Evolutionary conservation across 1,284 basidiomycete genomes (phyloP).

Genomic region (Neolentinus lepideus): DNA sequence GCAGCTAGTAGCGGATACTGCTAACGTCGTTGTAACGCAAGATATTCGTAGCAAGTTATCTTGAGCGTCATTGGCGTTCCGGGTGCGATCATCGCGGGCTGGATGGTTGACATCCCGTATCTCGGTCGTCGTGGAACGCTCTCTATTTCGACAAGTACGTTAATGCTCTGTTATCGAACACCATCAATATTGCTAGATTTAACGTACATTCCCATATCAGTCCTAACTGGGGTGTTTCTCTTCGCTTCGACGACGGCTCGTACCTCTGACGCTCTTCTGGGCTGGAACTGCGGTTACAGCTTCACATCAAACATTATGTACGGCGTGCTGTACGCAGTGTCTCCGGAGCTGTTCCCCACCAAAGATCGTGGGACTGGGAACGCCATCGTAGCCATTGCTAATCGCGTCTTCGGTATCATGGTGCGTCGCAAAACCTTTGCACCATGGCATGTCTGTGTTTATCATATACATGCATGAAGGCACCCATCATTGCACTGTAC

Average conservation of each 20-base stretch:
- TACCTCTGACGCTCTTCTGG: slow-evolving; percentile 54
- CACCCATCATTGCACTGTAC: slow-evolving; percentile 62
- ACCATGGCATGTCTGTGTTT: not conserved
- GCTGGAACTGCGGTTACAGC: slow-evolving; percentile 68
- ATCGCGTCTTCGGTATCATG: slow-evolving; percentile 59
- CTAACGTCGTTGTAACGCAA: not conserved
- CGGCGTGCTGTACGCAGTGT: slow-evolving; percentile 61
- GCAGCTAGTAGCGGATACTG: not conserved
- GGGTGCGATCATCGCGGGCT: slow-evolving; percentile 56
- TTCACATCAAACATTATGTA: slow-evolving; percentile 69
- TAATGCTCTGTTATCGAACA: not conserved
- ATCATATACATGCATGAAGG: slow-evolving; percentile 24
- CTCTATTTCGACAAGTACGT: slow-evolving; percentile 45
- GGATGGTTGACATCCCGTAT: slow-evolving; percentile 49
- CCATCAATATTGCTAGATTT: not conserved
- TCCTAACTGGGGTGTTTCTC: slow-evolving; percentile 61
- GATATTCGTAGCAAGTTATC: slow-evolving; percentile 47
- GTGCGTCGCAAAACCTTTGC: slow-evolving; percentile 19
- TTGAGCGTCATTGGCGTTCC: slow-evolving; percentile 63
- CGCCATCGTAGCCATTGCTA: slow-evolving; percentile 52
- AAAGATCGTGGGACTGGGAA: slow-evolving; percentile 70
- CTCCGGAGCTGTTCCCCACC: slow-evolving; percentile 66
- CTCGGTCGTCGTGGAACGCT: slow-evolving; percentile 61
- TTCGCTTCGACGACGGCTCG: slow-evolving; percentile 62
- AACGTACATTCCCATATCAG: slow-evolving; percentile 19